Evolutionary conservation across 2,329 filamentous ascomycete genomes (phyloP).

Genomic region (Metarhizium robertsii): DNA sequence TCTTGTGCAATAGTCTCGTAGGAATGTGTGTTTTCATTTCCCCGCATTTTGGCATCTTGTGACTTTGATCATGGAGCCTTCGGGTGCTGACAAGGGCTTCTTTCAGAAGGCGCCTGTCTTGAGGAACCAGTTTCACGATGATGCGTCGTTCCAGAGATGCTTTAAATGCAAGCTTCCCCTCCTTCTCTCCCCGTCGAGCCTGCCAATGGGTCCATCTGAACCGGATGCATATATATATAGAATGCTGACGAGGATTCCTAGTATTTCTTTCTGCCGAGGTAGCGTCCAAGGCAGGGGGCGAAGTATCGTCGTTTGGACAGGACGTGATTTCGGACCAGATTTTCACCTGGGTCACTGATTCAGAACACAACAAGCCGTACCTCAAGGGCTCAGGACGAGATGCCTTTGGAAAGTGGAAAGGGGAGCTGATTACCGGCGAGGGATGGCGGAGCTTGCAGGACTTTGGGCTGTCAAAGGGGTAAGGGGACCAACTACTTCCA

Average conservation of each 20-base stretch:
- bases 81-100: slow-evolving; percentile 40
- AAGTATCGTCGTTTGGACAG: slow-evolving; percentile 38
- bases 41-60: neutral
- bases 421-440: slow-evolving; percentile 52
- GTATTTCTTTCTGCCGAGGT: slow-evolving; percentile 39
- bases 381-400: slow-evolving; percentile 47
- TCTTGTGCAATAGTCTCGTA: neutral
- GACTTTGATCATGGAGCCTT: slow-evolving; percentile 28
- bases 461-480: slow-evolving; percentile 48
- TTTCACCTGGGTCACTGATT: slow-evolving; percentile 51
- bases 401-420: slow-evolving; percentile 50
- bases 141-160: slow-evolving; percentile 41
- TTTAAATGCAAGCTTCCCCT: slow-evolving; percentile 33
- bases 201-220: too few species aligned
- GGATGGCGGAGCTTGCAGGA: slow-evolving; percentile 57
- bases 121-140: slow-evolving; percentile 47
- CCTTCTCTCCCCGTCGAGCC: too few species aligned
- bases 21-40: neutral
- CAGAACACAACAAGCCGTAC: slow-evolving; percentile 55
- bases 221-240: neutral
- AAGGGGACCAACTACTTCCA: slow-evolving; percentile 3
- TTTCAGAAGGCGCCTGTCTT: slow-evolving; percentile 44
- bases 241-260: slow-evolving; percentile 14
- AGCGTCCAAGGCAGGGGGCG: slow-evolving; percentile 27
- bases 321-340: slow-evolving; percentile 44